Evolutionary conservation across 805 yeast species (phyloP), one percentile per base, ranked within the genome.

Genomic region (Candida chilensis): DNA sequence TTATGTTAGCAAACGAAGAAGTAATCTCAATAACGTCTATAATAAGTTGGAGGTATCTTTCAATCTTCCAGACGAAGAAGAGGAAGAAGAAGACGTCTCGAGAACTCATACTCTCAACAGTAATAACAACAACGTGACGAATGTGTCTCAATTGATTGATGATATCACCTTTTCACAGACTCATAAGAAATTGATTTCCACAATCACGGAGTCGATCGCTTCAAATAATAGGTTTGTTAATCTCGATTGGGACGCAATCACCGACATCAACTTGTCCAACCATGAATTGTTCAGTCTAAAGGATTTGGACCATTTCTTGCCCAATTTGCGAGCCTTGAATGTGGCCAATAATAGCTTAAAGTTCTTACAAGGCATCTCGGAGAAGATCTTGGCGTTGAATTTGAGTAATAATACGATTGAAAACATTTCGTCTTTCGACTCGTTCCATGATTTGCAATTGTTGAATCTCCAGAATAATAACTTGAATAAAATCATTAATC

Each of bases 161-260:
- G 67, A 68, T 27, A 31, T 67, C 3, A 64, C 77, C 3, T 72
- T 71, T 39, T 54, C 74, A 2, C 67, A 68, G 37, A 57, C 71
- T 0, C 61, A 61, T 33, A 56, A 47, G 29, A 49, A 50, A 10
- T 42, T 72, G 22, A 70, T 69, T 4, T 50, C 70, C 5, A 56
- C 66, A 3, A 58, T 72, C 17, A 68, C 71, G 1, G 66, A 64
- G 21, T 40, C 47, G 3, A 48, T 65, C 29, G 56, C 70, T 1
- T 27, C 24, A 5, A 37, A 32, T 2, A 50, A 43, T 7, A 37
- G 42, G 5, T 36, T 49, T 10, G 42, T 47, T 2, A 45, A 52
- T 16, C 52, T 53, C 3, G 50, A 57, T 29, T 72, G 78, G 79
- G 54, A 57, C 20, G 38, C 39, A 10, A 46, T 71, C 2, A 42